These are phyloP conservation scores for Apophysomyces elegans DNA, from an alignment of 371 early-diverging fungal genomes.

Conservation along the genomic window DNA sequence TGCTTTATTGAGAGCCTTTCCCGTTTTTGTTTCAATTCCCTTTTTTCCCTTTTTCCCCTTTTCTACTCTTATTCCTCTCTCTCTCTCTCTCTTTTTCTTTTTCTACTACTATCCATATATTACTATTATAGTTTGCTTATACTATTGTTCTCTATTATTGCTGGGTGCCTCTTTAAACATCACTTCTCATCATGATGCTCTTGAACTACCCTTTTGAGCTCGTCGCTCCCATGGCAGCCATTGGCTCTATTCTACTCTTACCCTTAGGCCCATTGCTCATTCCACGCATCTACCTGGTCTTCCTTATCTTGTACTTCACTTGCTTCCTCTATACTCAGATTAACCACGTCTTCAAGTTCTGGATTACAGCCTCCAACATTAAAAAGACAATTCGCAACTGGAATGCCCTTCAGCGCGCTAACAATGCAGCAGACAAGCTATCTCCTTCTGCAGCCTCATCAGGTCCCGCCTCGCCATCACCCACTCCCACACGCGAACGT, in stretches of 20 bases:
- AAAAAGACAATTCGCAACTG: constrained; percentile 49
- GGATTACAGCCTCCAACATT: constrained; percentile 45
- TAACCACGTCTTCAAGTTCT: constrained; percentile 61
- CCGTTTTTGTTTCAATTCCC: constrained; percentile 12
- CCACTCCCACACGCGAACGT: constrained; percentile 30
- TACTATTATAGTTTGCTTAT: background rate
- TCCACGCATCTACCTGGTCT: constrained; percentile 55
- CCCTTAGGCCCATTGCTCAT: constrained; percentile 56
- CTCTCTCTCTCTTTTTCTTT: background rate
- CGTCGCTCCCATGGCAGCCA: constrained; percentile 57
- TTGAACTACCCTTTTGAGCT: constrained; percentile 53
- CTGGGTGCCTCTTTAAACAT: background rate
- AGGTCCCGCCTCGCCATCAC: constrained; percentile 17
- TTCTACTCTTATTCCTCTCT: constrained; percentile 14
- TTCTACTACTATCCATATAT: background rate
- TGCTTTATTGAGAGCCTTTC: background rate
- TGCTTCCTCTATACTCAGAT: constrained; percentile 55
- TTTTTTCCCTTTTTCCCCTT: constrained; percentile 7
- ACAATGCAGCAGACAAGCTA: constrained; percentile 12
- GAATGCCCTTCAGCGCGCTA: constrained; percentile 37
- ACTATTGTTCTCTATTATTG: background rate
- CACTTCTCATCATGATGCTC: constrained; percentile 12
- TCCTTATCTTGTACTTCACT: constrained; percentile 54
- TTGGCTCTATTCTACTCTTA: constrained; percentile 51
- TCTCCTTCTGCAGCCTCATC: constrained; percentile 18